Evolutionary conservation across 2,329 filamentous ascomycete species (phyloP).

Genomic region (Lachnellula arida): DNA sequence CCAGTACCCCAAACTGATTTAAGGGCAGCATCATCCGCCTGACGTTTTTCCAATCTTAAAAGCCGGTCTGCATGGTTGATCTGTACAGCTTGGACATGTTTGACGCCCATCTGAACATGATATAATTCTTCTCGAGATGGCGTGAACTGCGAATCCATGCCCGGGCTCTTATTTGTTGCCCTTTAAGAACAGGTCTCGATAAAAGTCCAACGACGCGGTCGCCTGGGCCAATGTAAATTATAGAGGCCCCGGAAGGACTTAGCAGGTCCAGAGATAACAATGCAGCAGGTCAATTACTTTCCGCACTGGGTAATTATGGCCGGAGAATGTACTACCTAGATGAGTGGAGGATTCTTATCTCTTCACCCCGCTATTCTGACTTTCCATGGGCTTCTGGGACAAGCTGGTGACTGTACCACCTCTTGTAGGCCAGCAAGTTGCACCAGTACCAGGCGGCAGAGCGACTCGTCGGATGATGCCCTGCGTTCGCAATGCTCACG

Average conservation of each 20-base stretch:
- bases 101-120: constrained; percentile 66
- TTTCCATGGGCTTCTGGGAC: constrained; percentile 3
- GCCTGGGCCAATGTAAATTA: not conserved
- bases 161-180: constrained; percentile 28
- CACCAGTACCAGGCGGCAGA: constrained; percentile 12
- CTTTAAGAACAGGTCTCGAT: not conserved
- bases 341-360: not conserved
- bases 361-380: not conserved
- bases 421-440: constrained; percentile 1
- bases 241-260: too few relatives aligned
- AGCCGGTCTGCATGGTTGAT: constrained; percentile 58
- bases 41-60: constrained; percentile 58
- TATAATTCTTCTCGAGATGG: constrained; percentile 61
- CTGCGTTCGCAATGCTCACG: constrained; percentile 17
- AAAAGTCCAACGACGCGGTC: not conserved
- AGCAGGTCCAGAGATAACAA: too few relatives aligned
- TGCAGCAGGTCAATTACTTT: too few relatives aligned
- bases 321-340: not conserved
- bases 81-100: constrained; percentile 61
- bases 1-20: constrained; percentile 90
- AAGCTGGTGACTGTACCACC: not conserved
- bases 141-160: constrained; percentile 61
- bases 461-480: constrained; percentile 8
- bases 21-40: constrained; percentile 61
- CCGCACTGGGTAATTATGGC: too few relatives aligned